Evolutionary conservation across 108 stramenopile species (phyloP), one percentile per base, ranked within the genome.

Genomic region (Bacterosira constricta): DNA sequence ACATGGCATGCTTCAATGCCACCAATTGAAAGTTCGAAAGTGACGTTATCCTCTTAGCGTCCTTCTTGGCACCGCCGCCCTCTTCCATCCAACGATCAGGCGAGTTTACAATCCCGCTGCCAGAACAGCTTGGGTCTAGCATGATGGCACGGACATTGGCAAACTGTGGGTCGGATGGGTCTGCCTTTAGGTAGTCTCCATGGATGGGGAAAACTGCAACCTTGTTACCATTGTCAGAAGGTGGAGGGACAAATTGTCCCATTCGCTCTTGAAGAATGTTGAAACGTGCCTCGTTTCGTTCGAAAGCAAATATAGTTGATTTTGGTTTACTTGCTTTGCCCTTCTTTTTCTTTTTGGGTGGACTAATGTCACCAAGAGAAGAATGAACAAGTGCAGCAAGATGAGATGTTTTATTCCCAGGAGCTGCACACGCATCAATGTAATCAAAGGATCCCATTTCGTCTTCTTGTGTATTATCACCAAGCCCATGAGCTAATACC

Each of bases 361-460:
- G 34, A 49, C 52, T 73, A 36, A n/a, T 29, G 21, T 37, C 58
- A 35, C 37, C 56, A 32, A 58, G 39, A 21, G 50, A 61, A 20
- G 61, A 23, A 5, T 72, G 39, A 20, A 97, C 50, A 45, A 97
- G 63, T 11, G 97, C 85, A n/a, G 98, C 97, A 54, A 97, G 85
- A 80, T 99, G 99, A 61, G 90, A 88, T 15, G 99, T 98, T 72
- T 99, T 99, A 74, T 99, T 99, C 0, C 99, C 99, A 2, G 99
- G 99, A 27, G 99, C 98, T 12, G 98, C 95, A 73, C 97, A 98
- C n/a, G 99, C 99, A 80, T 99, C 99, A 35, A 99, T 84, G 18
- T 84, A 85, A 62, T 91, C 88, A 23, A 74, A 81, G 6, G 68
- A 29, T 30, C 42, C 6, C 30, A 56, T 18, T 20, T 35, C 20